Evolutionary conservation across 164 flowering plant genomes (phyloP), one percentile per base, ranked within the genome.

Genomic region (Berberis thunbergii): DNA sequence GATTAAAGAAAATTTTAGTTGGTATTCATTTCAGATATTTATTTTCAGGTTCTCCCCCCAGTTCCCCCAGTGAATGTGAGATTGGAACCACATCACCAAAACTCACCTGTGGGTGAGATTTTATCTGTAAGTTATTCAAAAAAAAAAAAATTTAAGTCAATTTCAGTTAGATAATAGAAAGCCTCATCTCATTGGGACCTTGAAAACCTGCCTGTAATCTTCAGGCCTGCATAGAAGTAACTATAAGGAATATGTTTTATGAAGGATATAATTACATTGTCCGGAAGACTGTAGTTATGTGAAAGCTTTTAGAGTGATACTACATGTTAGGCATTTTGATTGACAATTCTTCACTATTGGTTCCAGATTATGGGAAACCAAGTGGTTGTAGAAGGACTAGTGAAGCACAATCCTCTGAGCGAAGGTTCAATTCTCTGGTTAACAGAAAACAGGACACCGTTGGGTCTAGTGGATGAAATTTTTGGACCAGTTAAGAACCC

Each of bases 371-470:
- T 89, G 10, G 97, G 87, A 43, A 58, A 84, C 59, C 84, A 92
- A 76, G 87, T 89, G 10, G 76, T 95, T 67, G 97, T 95, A 13
- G 97, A 91, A 80, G 99, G 97, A 42, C 60, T 72, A 46, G 98
- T 85, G 80, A 86, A 83, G 75, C 98, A 95, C 72, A 82, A 72
- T 68, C 98, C 98, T 54, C 88, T 95, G 1, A 82, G 69, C 66
- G 99, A 95, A 68, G 97, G 99, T 61, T 95, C 99, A 10, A 86
- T 91, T 41, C 87, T 95, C 26, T 95, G 99, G 98, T 77, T 91
- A 67, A 79, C 97, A 6, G 91, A 83, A 63, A 76, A 66, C 45
- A 76, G 94, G 68, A 63, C 63, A 13, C 93, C 96, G 44, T 60
- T 95, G 59, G 99, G 99, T 7, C 49, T 79, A 44, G 80, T 92